phyloP scores from a whole-genome alignment of 2,329 filamentous ascomycete species.

The Coniochaeta sp. region DNA sequence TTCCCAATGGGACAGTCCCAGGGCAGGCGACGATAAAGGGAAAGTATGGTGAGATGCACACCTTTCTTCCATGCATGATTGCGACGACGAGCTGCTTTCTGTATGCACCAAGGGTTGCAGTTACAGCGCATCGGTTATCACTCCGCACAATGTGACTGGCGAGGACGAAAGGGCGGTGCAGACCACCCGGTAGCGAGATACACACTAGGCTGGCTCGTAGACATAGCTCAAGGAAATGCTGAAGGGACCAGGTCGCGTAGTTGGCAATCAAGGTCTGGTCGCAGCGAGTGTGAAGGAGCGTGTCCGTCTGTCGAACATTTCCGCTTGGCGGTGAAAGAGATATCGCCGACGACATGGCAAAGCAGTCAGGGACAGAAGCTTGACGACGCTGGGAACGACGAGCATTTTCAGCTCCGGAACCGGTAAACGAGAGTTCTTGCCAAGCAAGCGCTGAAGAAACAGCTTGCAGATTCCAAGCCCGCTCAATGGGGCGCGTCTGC shows the following conservation, averaged over 20 bases:
- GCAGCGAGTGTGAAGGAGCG: background rate
- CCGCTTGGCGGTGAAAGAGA: background rate
- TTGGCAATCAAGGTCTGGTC: background rate
- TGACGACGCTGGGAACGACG: background rate
- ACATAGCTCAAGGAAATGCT: background rate
- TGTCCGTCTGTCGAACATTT: background rate
- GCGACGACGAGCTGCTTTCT: background rate
- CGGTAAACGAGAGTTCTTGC: constrained; percentile 8
- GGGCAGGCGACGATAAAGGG: background rate
- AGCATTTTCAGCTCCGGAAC: constrained; percentile 4
- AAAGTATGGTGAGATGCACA: background rate
- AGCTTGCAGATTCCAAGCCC: constrained; percentile 17
- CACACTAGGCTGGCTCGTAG: background rate
- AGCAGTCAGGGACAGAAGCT: background rate
- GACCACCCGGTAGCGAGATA: background rate
- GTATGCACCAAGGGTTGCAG: background rate
- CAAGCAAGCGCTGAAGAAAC: constrained; percentile 8
- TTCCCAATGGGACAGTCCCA: background rate
- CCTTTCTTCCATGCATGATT: background rate
- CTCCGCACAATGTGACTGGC: background rate
- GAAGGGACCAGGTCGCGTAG: background rate
- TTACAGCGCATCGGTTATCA: background rate
- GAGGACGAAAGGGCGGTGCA: background rate
- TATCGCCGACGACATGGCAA: background rate
- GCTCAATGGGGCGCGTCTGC: constrained; percentile 15